Evolutionary conservation across 2,329 filamentous ascomycete species (phyloP), one percentile per base, ranked within the genome.

Genomic region (Neopestalotiopsis sp.): DNA sequence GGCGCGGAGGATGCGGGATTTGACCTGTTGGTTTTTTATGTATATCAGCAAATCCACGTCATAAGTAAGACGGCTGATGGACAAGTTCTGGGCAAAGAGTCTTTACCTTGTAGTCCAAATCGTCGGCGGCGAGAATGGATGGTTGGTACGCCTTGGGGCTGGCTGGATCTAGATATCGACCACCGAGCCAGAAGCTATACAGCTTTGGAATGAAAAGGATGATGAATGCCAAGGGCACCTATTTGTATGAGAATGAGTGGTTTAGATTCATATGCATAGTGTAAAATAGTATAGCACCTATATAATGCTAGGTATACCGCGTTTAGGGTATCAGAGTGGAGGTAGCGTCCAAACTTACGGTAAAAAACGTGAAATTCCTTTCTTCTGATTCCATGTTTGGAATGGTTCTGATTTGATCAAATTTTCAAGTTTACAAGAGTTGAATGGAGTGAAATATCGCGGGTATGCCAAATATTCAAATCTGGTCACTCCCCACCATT

Each of bases 151-250:
- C 59, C 62, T 53, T 53, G 14, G 70, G 70, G 49, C 65, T 65
- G 13, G 70, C 70, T 2, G 69, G 70, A 40, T 72, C 68, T 9
- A 72, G 59, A 53, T 71, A 69, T 17, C 63, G 62, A 30, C 70
- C 62, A 1, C 69, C 69, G 1, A 72, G 49, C 12, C 64, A 62
- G 59, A 71, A 69, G 66, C 70, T 72, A 59, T 70, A 71, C 28
- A 71, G 59, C 64, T 72, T 72, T 1, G 69, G 70, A 17, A 72
- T 57, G 63, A 70, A 72, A 1, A 72, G 64, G 3, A 72, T 65
- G 24, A 72, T 61, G 56, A 72, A 72, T 17, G 70, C 70, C 12
- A 67, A 69, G 9, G 70, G 70, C 13, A 72, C 66, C 70, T 72
- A 61, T 24, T 40, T 10, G 4, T 34, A 5, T 20, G 6, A n/a